Evolutionary conservation across 768 basidiomycete species (phyloP).

Genomic region (Saitozyma sp.): DNA sequence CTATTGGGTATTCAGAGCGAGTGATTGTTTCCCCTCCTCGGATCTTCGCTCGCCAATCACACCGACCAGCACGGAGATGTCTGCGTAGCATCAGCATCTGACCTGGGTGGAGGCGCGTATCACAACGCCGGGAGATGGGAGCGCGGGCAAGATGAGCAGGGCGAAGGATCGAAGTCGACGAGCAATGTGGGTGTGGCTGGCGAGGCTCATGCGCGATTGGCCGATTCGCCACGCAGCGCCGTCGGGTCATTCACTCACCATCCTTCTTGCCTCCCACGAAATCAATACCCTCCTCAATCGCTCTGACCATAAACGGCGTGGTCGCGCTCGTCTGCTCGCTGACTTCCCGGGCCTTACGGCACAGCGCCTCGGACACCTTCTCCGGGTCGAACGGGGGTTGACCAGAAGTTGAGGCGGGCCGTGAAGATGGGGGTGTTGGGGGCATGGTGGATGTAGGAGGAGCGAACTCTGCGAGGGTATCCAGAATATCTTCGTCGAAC

Average conservation of each 20-base stretch:
- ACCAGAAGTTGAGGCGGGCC: slow-evolving; percentile 12
- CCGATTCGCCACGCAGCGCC: background rate
- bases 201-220: no score
- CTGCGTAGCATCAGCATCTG: slow-evolving; percentile 50
- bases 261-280: slow-evolving; percentile 84
- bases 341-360: slow-evolving; percentile 40
- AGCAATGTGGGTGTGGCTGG: no score
- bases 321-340: slow-evolving; percentile 38
- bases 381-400: slow-evolving; percentile 47
- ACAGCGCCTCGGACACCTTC: slow-evolving; percentile 50
- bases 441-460: slow-evolving; percentile 17
- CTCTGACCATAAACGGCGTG: slow-evolving; percentile 80
- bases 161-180: no score
- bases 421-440: slow-evolving; percentile 16
- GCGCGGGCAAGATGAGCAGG: background rate
- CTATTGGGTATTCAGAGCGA: background rate
- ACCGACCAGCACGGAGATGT: slow-evolving; percentile 69
- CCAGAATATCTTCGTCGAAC: slow-evolving; percentile 53
- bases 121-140: background rate
- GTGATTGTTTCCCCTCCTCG: slow-evolving; percentile 1
- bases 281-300: slow-evolving; percentile 67
- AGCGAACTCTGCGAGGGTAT: slow-evolving; percentile 47
- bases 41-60: slow-evolving; percentile 56
- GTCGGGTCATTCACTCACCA: slow-evolving; percentile 57
- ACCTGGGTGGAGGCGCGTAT: slow-evolving; percentile 23